A percentile compares a stretch with the other conserved stretches of the same genome.
These are phyloP conservation scores for Alternaria arbusti DNA, from an alignment of 2,329 filamentous ascomycete species.

Conservation along the genomic window DNA sequence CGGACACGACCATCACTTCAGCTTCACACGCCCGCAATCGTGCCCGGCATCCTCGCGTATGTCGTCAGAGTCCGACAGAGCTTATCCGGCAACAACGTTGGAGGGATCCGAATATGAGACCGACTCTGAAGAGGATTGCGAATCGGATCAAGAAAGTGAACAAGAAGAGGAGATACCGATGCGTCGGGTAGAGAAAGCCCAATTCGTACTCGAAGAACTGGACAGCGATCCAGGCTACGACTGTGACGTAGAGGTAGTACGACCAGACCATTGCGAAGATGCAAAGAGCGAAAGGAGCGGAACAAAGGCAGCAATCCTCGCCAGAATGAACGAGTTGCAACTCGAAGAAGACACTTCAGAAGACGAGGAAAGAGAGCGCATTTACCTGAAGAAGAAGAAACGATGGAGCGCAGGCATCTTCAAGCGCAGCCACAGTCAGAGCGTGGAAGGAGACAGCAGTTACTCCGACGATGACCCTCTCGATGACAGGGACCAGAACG, in stretches of 20 bases:
- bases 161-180: constrained; percentile 31
- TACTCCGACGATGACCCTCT: constrained; percentile 51
- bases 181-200: constrained; percentile 37
- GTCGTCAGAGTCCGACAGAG: constrained; percentile 47
- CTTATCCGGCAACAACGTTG: constrained; percentile 37
- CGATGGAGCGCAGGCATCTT: constrained; percentile 51
- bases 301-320: constrained; percentile 40
- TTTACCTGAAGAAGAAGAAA: constrained; percentile 48
- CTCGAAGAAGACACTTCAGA: constrained; percentile 44
- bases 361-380: constrained; percentile 36
- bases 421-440: constrained; percentile 56
- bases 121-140: constrained; percentile 26
- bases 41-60: constrained; percentile 45
- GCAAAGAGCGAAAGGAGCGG: constrained; percentile 45
- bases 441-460: constrained; percentile 53
- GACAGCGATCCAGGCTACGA: constrained; percentile 48
- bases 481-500: constrained; percentile 47
- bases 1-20: constrained; percentile 43
- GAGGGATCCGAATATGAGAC: constrained; percentile 38
- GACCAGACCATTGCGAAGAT: constrained; percentile 54
- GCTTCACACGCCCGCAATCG: constrained; percentile 46
- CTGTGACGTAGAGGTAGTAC: constrained; percentile 52
- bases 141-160: constrained; percentile 38
- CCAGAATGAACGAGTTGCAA: constrained; percentile 43
- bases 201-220: constrained; percentile 54